Base-by-base conservation (phyloP, 2,329 filamentous ascomycete genomes). In the Epichloe aotearoae region DNA sequence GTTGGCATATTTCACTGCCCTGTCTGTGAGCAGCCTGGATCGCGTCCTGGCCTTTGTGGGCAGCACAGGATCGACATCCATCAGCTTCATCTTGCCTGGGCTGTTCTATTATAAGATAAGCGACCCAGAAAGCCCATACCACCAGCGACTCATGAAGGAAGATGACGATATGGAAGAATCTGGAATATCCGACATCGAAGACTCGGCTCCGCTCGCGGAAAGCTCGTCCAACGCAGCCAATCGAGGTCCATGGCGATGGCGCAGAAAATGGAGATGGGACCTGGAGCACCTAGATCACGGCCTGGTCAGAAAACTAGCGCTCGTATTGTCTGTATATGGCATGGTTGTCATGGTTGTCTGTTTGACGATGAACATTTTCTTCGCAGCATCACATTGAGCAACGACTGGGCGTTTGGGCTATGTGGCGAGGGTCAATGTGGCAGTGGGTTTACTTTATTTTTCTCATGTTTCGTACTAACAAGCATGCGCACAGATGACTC, bases 41-140 rank as follows among this genome's bases (percentile, higher is more conserved):
- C 84, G 87, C 45, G 90, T 98, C 1, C 76, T 98, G 0, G 91
- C 93, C 0, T 98, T 96, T 59, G 93, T 98, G 11, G 93, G 93
- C 38, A 89, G 85, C 59, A 98, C 93, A 0, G 93, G 93, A 49
- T 91, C 85, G 48, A 98, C 93, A 0, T 88, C 88, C 54, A 98
- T 98, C 60, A 95, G 88, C 54, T 98, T 98, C 65, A 97, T 98
- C 57, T 76, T 98, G 0, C 93, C 93, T 0, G 93, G 93, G 0
- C 70, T 98, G 4, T 98, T 98, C 67, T 98, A 97, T 68, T 98
- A 97, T 71, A 97, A 97, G 69, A 97, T 98, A 53, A 94, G 88
- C 12, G 82, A 88, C 23, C 93, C 93, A 0, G 85, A 95, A 50
- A 91, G 87, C 43, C 77, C 83, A 30, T 82, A 91, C 55, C 89